Base-by-base conservation (phyloP, 768 basidiomycete genomes). In the Mycena filopes region DNA sequence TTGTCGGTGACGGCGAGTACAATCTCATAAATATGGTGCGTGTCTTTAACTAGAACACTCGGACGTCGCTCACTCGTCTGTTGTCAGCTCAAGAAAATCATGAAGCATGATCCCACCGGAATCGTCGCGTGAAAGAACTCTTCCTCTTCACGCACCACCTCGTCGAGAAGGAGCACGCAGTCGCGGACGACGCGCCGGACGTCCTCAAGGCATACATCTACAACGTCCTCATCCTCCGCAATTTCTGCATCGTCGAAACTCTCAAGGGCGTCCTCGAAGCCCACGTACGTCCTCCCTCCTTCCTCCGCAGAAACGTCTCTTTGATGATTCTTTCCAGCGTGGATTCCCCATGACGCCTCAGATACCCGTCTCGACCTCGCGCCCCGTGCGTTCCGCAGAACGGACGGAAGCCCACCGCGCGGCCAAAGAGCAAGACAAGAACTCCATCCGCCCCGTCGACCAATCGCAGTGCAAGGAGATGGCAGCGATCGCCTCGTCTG, bases 11-110 rank as follows among this genome's bases (percentile, higher is more conserved):
- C 33, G 63, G 67, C 0, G 53, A 68, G 47, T 65, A 36, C 31
- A 65, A 51, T 46, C 21, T 68, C 2, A 68, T 68, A 13, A n/a
- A n/a, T 12, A 3, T 68, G 55, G 67, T 65, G 38, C 51, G 65
- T 50, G 45, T 25, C 16, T 55, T 42, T 31, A 47, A 38, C 13
- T 29, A 57, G 45, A 57, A 53, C 49, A 45, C 47, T n/a, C 29
- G 42, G 20, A 9, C 33, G 13, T 41, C 20, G 5, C 13, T 15
- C 7, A 15, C 5, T n/a, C 18, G 8, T 7, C 9, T 41, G 31
- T 6, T 33, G 31, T 33, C 31, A 33, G 7, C 31, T 12, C 31
- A 12, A 33, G 31, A 33, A 33, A 33, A 33, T 33, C 7, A 6
- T 33, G 31, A n/a, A n/a, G n/a, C n/a, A n/a, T n/a, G n/a, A n/a